Percentiles rank a stretch among this genome's conserved stretches.
phyloP scores from a whole-genome alignment of 306 rosid species.

The Parietaria judaica region DNA sequence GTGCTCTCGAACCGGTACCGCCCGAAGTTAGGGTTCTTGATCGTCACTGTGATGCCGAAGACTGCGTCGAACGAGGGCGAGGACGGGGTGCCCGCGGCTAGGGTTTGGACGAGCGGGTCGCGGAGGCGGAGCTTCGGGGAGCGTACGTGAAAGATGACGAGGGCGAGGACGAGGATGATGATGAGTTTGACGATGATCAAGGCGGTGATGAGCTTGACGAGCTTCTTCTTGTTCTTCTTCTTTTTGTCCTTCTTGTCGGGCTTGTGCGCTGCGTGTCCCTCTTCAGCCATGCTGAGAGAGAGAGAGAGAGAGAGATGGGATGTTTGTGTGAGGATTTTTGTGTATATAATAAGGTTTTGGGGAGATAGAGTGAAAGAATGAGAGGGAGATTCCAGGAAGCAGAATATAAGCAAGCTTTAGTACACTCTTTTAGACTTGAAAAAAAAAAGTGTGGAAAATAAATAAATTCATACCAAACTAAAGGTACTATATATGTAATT shows the following conservation, averaged over 20 bases:
- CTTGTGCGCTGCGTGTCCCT: neutral
- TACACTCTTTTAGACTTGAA: no score
- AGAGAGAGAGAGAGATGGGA: no score
- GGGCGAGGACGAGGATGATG: neutral
- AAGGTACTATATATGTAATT: no score
- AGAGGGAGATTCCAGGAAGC: neutral
- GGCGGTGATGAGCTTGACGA: conserved; percentile 8
- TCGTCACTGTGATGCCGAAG: neutral
- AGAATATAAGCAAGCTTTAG: neutral
- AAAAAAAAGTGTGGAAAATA: no score
- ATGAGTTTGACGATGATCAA: conserved; percentile 14
- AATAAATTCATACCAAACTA: no score
- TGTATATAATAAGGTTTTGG: no score
- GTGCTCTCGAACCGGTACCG: neutral
- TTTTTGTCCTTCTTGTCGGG: neutral
- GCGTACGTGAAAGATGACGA: neutral
- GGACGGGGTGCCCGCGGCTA: neutral
- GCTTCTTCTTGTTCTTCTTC: conserved; percentile 11
- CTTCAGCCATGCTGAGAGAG: neutral
- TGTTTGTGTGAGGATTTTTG: no score
- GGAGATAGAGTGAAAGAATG: neutral
- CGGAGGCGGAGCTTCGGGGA: neutral
- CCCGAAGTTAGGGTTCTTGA: conserved; percentile 9
- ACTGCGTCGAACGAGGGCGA: neutral
- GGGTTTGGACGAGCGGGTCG: neutral